Conservation (phyloP, 2,329 filamentous ascomycete species). For the Beauveria medogensis region DNA sequence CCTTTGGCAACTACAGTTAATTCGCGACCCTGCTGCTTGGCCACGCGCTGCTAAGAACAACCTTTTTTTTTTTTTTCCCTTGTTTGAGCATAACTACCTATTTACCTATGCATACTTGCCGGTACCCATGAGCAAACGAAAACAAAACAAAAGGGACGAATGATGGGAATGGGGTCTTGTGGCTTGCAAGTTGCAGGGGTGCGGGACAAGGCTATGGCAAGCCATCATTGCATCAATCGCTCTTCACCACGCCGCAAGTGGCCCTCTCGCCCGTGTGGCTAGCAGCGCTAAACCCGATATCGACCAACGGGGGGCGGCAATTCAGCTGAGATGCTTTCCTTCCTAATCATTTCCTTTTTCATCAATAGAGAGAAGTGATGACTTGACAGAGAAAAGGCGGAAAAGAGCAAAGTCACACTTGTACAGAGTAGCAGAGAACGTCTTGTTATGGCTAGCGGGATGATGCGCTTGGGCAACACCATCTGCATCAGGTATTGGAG, state of each 20-base stretch:
- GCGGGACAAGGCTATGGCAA: neutral
- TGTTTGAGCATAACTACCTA: too few relatives aligned
- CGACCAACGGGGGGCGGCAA: neutral
- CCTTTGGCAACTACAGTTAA: too few relatives aligned
- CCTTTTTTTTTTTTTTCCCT: too few relatives aligned
- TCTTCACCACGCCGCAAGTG: neutral
- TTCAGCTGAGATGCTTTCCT: neutral
- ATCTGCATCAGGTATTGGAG: too few relatives aligned
- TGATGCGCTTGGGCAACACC: neutral
- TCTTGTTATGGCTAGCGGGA: neutral
- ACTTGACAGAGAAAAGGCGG: too few relatives aligned
- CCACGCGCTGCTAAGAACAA: too few relatives aligned
- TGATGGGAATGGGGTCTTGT: neutral
- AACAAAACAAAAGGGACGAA: too few relatives aligned
- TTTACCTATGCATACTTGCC: too few relatives aligned
- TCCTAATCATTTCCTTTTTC: neutral
- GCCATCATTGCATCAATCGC: slow-evolving; percentile 2
- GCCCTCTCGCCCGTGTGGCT: neutral
- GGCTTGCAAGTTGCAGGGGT: slow-evolving; percentile 1
- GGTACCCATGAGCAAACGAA: too few relatives aligned
- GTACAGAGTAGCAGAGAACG: neutral
- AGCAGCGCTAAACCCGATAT: slow-evolving; percentile 5
- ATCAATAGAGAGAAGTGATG: too few relatives aligned
- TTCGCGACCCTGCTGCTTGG: too few relatives aligned
- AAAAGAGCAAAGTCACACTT: neutral